Evolutionary conservation across 139 green algal genomes (phyloP).

Genomic region (Chlorella sp.): DNA sequence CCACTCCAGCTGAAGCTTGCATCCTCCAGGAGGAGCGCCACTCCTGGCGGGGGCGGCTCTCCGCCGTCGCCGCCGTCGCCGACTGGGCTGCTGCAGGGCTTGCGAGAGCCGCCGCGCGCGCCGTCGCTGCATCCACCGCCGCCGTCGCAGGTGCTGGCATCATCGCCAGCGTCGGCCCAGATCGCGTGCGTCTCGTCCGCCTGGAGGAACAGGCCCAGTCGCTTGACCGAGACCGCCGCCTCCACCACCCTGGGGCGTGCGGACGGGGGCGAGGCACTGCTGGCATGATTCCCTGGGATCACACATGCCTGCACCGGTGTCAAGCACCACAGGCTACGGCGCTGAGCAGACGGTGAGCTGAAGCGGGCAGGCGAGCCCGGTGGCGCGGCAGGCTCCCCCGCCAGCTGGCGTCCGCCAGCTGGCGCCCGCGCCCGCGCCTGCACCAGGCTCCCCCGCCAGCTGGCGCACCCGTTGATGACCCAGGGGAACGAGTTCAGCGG

Average conservation of each 20-base stretch:
- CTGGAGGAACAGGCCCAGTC: slow-evolving; percentile 52
- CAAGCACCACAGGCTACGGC: too few species aligned
- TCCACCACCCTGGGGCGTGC: slow-evolving; percentile 66
- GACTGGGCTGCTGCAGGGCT: too few species aligned
- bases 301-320: too few species aligned
- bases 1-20: not conserved
- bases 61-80: not conserved
- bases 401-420: too few species aligned
- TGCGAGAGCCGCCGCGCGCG: not conserved
- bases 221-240: slow-evolving; percentile 64
- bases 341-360: too few species aligned
- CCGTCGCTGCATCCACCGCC: not conserved
- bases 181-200: not conserved
- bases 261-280: too few species aligned
- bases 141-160: not conserved
- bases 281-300: too few species aligned
- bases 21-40: too few species aligned
- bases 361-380: too few species aligned
- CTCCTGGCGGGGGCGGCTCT: not conserved
- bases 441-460: too few species aligned
- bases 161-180: not conserved
- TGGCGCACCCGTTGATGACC: slow-evolving; percentile 74
- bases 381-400: too few species aligned
- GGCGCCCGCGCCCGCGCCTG: too few species aligned
- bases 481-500: slow-evolving; percentile 90